Conservation (phyloP, 2,329 filamentous ascomycete genomes). For the Apiospora arundinis region DNA sequence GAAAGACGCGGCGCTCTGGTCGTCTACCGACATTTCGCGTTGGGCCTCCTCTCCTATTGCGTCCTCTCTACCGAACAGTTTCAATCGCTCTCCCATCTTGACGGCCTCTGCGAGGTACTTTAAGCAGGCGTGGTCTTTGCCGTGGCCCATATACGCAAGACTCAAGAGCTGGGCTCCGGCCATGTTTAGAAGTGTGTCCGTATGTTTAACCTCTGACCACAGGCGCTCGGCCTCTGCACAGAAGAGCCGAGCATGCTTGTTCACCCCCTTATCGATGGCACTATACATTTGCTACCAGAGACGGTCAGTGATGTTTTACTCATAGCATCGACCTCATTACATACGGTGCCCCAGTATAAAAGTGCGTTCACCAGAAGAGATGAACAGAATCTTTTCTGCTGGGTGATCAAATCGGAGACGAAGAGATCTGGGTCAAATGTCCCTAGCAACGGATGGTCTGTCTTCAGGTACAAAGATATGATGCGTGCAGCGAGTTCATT, state of each 20-base stretch:
- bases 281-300: conserved; percentile 44
- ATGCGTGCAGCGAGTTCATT: conserved; percentile 39
- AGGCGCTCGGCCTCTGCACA: conserved; percentile 36
- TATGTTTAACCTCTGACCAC: conserved; percentile 31
- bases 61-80: conserved; percentile 36
- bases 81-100: conserved; percentile 39
- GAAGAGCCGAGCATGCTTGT: conserved; percentile 31
- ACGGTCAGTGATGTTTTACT: background rate
- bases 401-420: conserved; percentile 39
- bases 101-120: conserved; percentile 38
- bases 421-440: conserved; percentile 44
- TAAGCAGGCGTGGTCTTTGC: conserved; percentile 43
- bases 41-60: background rate
- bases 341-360: conserved; percentile 44
- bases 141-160: conserved; percentile 42
- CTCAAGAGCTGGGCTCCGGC: conserved; percentile 43
- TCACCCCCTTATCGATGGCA: conserved; percentile 35
- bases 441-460: conserved; percentile 47
- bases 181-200: conserved; percentile 36
- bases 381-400: conserved; percentile 38
- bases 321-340: conserved; percentile 25
- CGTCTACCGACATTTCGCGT: conserved; percentile 30
- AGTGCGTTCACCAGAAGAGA: conserved; percentile 43
- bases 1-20: conserved; percentile 28
- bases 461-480: conserved; percentile 46